phyloP scores from a whole-genome alignment of 306 rosid species.

The Parietaria judaica region DNA sequence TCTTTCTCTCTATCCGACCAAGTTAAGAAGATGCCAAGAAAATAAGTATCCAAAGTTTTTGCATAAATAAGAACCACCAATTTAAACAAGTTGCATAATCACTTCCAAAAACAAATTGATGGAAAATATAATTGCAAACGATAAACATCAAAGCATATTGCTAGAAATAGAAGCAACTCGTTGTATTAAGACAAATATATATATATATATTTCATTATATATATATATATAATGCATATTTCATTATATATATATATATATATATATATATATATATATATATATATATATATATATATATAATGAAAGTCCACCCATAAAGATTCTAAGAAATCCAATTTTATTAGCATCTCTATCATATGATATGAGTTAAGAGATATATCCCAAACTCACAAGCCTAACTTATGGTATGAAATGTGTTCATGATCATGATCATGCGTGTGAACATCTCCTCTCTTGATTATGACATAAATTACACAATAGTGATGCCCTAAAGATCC shows the following conservation, averaged over 20 bases:
- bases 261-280: not conserved
- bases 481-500: no score
- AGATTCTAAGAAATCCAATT: not conserved
- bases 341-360: not conserved
- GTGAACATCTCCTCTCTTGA: not conserved
- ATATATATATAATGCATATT: no score
- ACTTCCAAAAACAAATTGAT: not conserved
- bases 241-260: not conserved
- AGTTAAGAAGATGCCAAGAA: no score
- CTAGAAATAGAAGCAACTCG: not conserved
- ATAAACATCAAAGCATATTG: conserved; percentile 7
- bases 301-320: not conserved
- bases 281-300: not conserved
- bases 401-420: not conserved
- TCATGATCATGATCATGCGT: not conserved
- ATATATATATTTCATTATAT: no score
- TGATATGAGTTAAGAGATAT: not conserved
- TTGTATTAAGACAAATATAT: not conserved
- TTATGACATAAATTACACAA: no score
- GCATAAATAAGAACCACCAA: no score
- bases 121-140: not conserved
- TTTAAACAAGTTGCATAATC: not conserved
- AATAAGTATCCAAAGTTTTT: no score
- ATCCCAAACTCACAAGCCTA: not conserved
- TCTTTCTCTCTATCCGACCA: no score